Evolutionary conservation across 164 flowering plant species (phyloP).

Genomic region (Sedum album): DNA sequence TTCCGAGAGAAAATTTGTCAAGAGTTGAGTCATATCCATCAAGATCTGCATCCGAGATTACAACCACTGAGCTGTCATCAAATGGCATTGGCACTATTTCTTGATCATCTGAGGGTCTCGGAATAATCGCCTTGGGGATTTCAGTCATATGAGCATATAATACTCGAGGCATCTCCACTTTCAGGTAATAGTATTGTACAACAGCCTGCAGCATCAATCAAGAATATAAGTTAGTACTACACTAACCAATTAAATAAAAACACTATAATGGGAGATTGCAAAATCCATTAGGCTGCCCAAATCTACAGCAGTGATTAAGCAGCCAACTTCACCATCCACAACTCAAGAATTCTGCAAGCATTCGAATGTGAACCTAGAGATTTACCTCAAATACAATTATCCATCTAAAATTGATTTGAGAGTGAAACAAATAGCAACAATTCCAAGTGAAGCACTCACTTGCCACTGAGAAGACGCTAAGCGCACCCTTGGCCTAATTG

Average conservation of each 20-base stretch:
- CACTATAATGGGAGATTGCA: background rate
- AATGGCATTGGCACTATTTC: slow-evolving; percentile 27
- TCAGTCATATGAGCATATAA: slow-evolving; percentile 12
- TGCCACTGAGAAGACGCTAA: slow-evolving; percentile 82
- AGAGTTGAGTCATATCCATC: slow-evolving; percentile 50
- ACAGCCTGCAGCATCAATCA: slow-evolving; percentile 57
- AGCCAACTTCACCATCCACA: background rate
- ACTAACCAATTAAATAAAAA: background rate
- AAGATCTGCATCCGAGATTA: slow-evolving; percentile 66
- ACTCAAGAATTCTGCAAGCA: background rate
- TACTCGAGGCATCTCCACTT: slow-evolving; percentile 22
- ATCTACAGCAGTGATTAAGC: background rate
- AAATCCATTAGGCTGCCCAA: background rate
- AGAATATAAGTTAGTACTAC: background rate
- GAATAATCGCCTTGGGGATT: slow-evolving; percentile 11
- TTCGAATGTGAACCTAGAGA: background rate
- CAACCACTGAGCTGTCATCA: slow-evolving; percentile 67
- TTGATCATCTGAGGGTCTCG: slow-evolving; percentile 9
- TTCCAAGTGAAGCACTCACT: slow-evolving; percentile 24
- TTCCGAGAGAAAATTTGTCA: slow-evolving; percentile 23
- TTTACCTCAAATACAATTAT: background rate
- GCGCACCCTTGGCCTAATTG: slow-evolving; percentile 76
- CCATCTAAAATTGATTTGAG: background rate
- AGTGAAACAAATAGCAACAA: background rate
- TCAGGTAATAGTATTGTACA: slow-evolving; percentile 40